Evolutionary conservation across 1,284 basidiomycete genomes (phyloP), one percentile per base, ranked within the genome.

Genomic region (Kwoniella shivajii): DNA sequence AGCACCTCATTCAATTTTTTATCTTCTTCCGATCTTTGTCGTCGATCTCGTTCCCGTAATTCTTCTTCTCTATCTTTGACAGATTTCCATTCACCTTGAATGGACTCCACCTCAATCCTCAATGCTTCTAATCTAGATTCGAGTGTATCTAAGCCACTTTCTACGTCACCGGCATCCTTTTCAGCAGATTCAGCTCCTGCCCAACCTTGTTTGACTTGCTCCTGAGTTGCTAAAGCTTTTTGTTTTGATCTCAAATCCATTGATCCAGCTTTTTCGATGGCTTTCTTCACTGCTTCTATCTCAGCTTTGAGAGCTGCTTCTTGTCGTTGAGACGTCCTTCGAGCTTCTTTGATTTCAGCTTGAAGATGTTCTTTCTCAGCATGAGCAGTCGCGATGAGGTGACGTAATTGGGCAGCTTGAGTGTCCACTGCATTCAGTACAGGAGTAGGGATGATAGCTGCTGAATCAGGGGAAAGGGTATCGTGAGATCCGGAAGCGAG

Each of bases 181-280:
- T 74, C 75, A 2, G 75, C 74, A 4, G 65, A 47, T 42, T 76
- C 73, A 0, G 76, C 71, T 0, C 65, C 76, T 0, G 74, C 73
- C 66, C 72, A 75, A 6, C 69, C 77, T 56, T 78, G 77, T 57
- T 78, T 78, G 45, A 77, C 77, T 56, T 78, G 77, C 54, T 78
- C 76, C 56, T 78, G 76, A 27, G 77, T 52, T 5, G 77, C 77
- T 27, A 78, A 57, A 31, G 73, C 70, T 56, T 78, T 78, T 48
- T 78, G 77, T 57, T 75, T 72, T 20, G 74, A 72, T 33, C 77
- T 60, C 51, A 75, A 56, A 60, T 78, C 77, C 60, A 74, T 66
- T 14, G 70, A 55, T 14, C 72, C 71, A 6, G 76, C 74, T 60
- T 77, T 77, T 45, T 78, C 76, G 31, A 72, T 77, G 11, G 73